Base-by-base conservation (phyloP, 2,329 filamentous ascomycete genomes). In the Colletotrichum falcatum region DNA sequence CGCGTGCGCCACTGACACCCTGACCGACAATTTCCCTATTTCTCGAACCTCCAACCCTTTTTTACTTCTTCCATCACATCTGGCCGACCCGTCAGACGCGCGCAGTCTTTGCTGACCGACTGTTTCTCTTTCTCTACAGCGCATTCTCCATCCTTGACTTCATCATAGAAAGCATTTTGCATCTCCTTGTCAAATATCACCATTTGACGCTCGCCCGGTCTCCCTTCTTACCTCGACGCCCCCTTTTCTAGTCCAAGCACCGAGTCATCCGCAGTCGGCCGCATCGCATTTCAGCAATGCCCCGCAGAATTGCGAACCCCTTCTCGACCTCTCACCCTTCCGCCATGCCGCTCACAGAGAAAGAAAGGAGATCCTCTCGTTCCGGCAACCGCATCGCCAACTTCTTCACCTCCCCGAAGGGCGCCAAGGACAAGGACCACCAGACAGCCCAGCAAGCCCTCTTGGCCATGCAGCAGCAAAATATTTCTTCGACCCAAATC, bases 401-500 rank as follows among this genome's bases (percentile, higher is more conserved):
- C 78, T 89, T 97, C 83, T 97, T 97, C 82, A 93, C 90, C 62
- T 92, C 92, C 61, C 91, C 92, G 74, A 95, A 94, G 84, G 67
- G 67, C 30, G 56, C 35, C 42, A 70, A 70, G 58, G 67, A 70
- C 16, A 85, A 88, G 74, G 94, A 92, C 81, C 86, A 91, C 72
- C 87, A 90, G 75, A 84, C 86, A 61, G 86, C 89, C 69, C 88
- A 93, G 77, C 90, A 92, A 76, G 87, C 90, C 70, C 87, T 94
- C 58, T 86, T 92, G 77, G 86, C 88, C 71, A 89, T 91, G 77
- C 89, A 92, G 79, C 89, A 92, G 74, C 87, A 85, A 76, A 82
- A 82, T 71, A 78, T 83, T 61, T 85, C 88, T 61, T 87, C 90
- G 49, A 87, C 88, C 68, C 87, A 90, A 72, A 91, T 94, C 77